phyloP scores from a whole-genome alignment of 2,329 filamentous ascomycete species.

The Verticillium tricorpus region DNA sequence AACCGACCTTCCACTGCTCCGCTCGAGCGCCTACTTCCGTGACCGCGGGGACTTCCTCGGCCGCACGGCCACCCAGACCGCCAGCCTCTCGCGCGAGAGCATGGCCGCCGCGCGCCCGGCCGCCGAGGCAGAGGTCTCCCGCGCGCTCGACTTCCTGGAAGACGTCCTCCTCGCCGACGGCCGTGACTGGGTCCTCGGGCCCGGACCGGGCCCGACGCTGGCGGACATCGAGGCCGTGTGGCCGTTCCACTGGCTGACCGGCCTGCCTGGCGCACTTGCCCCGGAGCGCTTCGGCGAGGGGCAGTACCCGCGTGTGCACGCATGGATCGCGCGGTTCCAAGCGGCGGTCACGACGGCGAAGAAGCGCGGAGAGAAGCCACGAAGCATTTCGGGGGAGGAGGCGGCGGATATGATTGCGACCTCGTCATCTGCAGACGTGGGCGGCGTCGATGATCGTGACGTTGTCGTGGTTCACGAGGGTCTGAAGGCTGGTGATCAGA shows the following conservation, averaged over 20 bases:
- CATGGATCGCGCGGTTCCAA: constrained; percentile 62
- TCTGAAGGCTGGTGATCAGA: constrained; percentile 46
- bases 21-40: constrained; percentile 44
- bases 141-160: constrained; percentile 56
- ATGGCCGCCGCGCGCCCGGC: constrained; percentile 38
- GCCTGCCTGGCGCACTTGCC: constrained; percentile 51
- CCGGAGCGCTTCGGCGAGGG: constrained; percentile 43
- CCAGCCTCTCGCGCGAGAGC: constrained; percentile 16
- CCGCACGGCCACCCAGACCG: constrained; percentile 1
- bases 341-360: constrained; percentile 38
- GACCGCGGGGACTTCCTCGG: constrained; percentile 45
- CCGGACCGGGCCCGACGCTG: constrained; percentile 42
- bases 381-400: constrained; percentile 46
- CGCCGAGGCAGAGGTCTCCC: constrained; percentile 49
- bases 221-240: constrained; percentile 68
- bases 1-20: constrained; percentile 44
- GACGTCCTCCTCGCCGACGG: constrained; percentile 59
- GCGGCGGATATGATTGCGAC: constrained; percentile 42
- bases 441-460: background rate
- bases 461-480: constrained; percentile 31
- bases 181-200: constrained; percentile 58
- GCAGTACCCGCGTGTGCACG: constrained; percentile 55
- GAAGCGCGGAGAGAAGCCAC: constrained; percentile 25
- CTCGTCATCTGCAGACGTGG: constrained; percentile 9
- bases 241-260: constrained; percentile 62